Base-by-base conservation (phyloP, 148 eudicot genomes). In the Dianthus caryophyllus region DNA sequence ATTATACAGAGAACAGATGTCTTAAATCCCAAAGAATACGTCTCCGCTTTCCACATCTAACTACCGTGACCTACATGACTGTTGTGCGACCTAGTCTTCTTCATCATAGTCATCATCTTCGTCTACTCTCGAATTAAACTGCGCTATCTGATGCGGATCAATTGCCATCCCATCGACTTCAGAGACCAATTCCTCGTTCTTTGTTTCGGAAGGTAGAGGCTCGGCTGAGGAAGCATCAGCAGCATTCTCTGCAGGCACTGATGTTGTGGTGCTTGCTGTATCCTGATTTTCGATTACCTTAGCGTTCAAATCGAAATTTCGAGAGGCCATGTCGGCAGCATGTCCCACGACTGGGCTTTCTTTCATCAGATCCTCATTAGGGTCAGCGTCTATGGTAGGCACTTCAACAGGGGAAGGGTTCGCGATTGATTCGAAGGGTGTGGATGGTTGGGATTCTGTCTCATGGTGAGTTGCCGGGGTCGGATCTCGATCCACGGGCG, bases 41-140 rank as follows among this genome's bases (percentile, higher is more conserved):
- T 8, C n/a, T 33, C 4, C 7, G 4, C 38, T 33, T 7, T 33
- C 38, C 3, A 2, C 38, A 33, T 33, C 44, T 41, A 41, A 64
- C 75, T 54, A 61, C 49, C 16, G 17, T 54, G 30, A 21, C 58
- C 78, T 65, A 65, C 68, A 58, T 1, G 14, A 17, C 24, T 25
- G 16, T 27, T 39, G 20, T 2, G 11, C 4, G 9, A 29, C 11
- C 80, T 80, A 80, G 54, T 85, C 97, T 75, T 85, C 96, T 75
- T 85, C 96, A 59, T 89, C 97, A n/a, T 91, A 88, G 72, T 91
- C 90, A 18, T 91, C 95, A 0, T 91, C 96, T 36, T 89, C 96
- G 22, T 85, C 92, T 79, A 81, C 21, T 58, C 72, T 79, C 18
- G 84, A 79, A 77, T 80, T 82, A 39, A 83, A 76, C 30, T 84